Evolutionary conservation across 2,329 filamentous ascomycete genomes (phyloP).

Genomic region (Zasmidium citrigriseum): DNA sequence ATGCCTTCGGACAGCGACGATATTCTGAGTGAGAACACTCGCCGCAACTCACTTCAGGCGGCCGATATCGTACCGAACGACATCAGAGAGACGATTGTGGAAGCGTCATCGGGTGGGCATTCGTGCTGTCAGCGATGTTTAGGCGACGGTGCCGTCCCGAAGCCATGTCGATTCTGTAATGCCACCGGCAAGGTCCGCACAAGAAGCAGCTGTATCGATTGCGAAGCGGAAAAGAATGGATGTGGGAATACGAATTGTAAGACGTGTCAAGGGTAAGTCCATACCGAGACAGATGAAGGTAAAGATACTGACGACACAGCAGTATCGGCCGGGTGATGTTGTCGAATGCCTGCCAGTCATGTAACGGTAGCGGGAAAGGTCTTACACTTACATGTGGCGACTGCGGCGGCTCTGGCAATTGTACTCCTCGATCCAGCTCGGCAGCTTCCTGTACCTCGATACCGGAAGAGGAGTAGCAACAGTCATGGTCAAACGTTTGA

Average conservation of each 20-base stretch:
- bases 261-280: constrained; percentile 3
- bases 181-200: constrained; percentile 12
- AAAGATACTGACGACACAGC: background rate
- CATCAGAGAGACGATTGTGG: constrained; percentile 4
- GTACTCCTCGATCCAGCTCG: background rate
- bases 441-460: background rate
- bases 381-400: constrained; percentile 16
- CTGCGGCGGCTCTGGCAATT: constrained; percentile 13
- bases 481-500: too few species aligned
- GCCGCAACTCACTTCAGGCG: constrained; percentile 15
- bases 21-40: constrained; percentile 14
- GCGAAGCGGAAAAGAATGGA: constrained; percentile 19
- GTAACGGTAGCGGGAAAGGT: constrained; percentile 15
- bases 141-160: constrained; percentile 13
- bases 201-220: constrained; percentile 8
- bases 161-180: constrained; percentile 17
- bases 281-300: background rate
- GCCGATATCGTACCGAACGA: constrained; percentile 4
- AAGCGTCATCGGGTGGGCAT: background rate
- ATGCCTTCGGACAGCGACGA: constrained; percentile 1
- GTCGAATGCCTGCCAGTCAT: constrained; percentile 5
- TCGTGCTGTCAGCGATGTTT: constrained; percentile 12
- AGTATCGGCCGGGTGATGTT: background rate
- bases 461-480: background rate
- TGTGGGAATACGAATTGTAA: constrained; percentile 20